Evolutionary conservation across 2,329 filamentous ascomycete genomes (phyloP), one percentile per base, ranked within the genome.

Genomic region (Volutella citrinella): DNA sequence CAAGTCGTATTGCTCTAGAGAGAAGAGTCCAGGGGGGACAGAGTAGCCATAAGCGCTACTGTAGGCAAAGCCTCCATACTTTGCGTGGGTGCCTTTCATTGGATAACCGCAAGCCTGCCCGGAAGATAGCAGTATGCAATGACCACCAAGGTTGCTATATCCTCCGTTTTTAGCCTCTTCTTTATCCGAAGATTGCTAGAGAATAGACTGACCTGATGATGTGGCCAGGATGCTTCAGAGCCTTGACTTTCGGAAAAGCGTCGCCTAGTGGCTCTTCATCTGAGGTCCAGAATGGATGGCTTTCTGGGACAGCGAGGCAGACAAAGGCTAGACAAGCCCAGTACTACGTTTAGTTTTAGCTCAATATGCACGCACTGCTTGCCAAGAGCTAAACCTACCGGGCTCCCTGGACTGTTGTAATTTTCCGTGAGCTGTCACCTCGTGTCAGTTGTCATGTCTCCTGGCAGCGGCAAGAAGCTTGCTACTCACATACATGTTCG

Each of bases 261-360:
- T 65, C 56, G 30, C 68, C 71, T 4, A 77, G 74, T 32, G 74
- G 64, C 46, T 87, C 76, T 51, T 89, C 85, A 26, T 71, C 53
- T 0, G 78, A 77, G 2, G 78, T 74, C 85, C 86, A 90, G 63
- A 90, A 89, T 0, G 84, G 82, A 56, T 89, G 85, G 3, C 69
- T 66, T 29, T 77, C 73, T 1, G 84, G 78, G 10, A 87, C 70
- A 2, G 82, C 83, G 3, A 90, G 68, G 32, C 82, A 82, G 27
- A 85, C 84, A 53, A 90, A 90, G 2, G 83, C 78, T 15, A 89
- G 67, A 61, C 85, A 89, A 32, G 82, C 84, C 86, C 86, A 90
- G 58, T 89, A 89, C 49, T 84, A n/a, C 64, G 2, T 11, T 10
- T 14, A n/a, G 12, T 26, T 17, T 52, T 23, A 52, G 43, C 20